These are phyloP conservation scores for Coprinopsis marcescibilis DNA, from an alignment of 768 basidiomycete species.

Conservation along the genomic window DNA sequence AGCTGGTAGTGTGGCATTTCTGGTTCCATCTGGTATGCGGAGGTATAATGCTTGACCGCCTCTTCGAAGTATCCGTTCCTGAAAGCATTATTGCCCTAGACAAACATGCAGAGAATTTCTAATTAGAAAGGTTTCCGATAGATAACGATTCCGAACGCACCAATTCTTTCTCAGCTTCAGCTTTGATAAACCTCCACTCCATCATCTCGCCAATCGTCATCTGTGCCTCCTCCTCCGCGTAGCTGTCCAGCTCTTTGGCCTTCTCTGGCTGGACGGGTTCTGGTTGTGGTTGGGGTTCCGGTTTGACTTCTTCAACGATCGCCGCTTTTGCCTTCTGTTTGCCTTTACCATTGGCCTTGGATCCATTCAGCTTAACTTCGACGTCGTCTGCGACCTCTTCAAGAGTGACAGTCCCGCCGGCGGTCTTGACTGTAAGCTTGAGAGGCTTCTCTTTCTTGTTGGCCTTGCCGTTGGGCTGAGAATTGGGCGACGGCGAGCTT, in stretches of 20 bases:
- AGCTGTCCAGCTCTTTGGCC: slow-evolving; percentile 40
- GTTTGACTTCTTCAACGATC: no score
- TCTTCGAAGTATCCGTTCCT: slow-evolving; percentile 50
- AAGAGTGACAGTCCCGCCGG: no score
- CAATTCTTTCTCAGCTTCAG: slow-evolving; percentile 67
- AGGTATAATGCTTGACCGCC: slow-evolving; percentile 55
- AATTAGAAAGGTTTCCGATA: not conserved
- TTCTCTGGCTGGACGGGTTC: not conserved
- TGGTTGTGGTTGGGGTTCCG: no score
- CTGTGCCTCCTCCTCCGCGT: slow-evolving; percentile 37
- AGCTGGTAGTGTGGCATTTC: slow-evolving; percentile 74
- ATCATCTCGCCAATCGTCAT: slow-evolving; percentile 72
- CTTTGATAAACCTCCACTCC: slow-evolving; percentile 67
- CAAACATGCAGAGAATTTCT: not conserved
- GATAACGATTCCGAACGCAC: slow-evolving; percentile 28
- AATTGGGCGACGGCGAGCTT: no score
- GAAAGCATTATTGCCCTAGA: slow-evolving; percentile 70
- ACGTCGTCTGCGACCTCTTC: no score
- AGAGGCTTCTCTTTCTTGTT: no score
- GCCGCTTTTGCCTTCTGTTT: no score
- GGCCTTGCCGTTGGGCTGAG: no score
- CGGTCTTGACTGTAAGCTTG: no score
- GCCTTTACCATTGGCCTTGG: no score
- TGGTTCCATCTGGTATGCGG: slow-evolving; percentile 58
- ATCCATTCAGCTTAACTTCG: no score